Evolutionary conservation across 139 green algal genomes (phyloP).

Genomic region (Chlamydomonas schloesseri): DNA sequence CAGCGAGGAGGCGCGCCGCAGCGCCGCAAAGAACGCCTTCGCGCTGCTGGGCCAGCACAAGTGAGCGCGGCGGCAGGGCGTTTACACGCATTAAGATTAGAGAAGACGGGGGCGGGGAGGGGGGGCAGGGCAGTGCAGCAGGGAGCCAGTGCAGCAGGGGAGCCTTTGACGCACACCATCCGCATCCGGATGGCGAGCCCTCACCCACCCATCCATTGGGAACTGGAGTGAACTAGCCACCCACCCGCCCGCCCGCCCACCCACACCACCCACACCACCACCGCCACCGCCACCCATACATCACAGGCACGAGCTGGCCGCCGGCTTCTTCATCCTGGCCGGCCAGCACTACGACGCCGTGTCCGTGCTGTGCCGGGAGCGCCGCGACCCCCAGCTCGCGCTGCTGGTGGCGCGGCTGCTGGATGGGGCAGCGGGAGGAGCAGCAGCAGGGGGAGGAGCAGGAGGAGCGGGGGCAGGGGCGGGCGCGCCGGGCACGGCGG

Average conservation of each 20-base stretch:
- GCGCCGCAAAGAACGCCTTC: slow-evolving; percentile 93
- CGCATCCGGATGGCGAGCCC: too few relatives aligned
- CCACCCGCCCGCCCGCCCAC: too few relatives aligned
- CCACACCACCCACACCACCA: too few relatives aligned
- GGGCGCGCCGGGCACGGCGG: too few relatives aligned
- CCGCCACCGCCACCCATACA: neutral
- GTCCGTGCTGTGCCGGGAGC: slow-evolving; percentile 73
- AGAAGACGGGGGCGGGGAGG: slow-evolving; percentile 1
- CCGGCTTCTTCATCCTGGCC: slow-evolving; percentile 91
- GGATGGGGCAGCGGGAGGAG: neutral
- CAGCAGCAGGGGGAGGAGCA: too few relatives aligned
- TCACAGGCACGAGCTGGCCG: slow-evolving; percentile 78
- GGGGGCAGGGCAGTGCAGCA: slow-evolving; percentile 6
- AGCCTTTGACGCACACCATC: too few relatives aligned
- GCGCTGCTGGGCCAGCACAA: slow-evolving; percentile 90
- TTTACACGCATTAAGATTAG: too few relatives aligned
- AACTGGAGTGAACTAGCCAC: too few relatives aligned
- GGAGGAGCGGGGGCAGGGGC: too few relatives aligned
- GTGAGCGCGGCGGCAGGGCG: neutral
- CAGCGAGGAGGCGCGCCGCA: slow-evolving; percentile 56
- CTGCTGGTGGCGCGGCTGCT: slow-evolving; percentile 75
- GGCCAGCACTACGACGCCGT: slow-evolving; percentile 68
- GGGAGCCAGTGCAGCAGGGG: too few relatives aligned
- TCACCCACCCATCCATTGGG: too few relatives aligned
- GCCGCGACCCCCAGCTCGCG: slow-evolving; percentile 84